Base-by-base conservation (phyloP, 2,329 filamentous ascomycete species). In the Emericellopsis cladophorae region DNA sequence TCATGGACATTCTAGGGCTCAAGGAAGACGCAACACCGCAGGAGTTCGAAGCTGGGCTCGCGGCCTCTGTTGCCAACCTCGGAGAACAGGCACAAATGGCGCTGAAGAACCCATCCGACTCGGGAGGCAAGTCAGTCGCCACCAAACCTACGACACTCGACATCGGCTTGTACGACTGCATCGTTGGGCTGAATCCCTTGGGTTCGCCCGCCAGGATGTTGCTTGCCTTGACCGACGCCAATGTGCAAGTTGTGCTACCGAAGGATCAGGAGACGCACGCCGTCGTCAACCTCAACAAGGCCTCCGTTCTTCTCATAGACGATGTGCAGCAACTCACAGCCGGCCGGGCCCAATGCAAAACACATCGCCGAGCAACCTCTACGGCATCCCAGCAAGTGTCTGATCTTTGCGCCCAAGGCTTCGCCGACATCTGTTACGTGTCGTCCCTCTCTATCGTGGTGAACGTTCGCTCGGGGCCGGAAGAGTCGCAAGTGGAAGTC, bases 351-450 rank as follows among this genome's bases (percentile, higher is more conserved):
- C 45, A 45, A 4, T 43, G 46, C 10, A 22, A 47, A 2, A 38
- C 49, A 2, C 33, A 42, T 9, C 50, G 49, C n/a, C 53, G 57
- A 12, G 49, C 51, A 12, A 48, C 56, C 0, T 55, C 59, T 4
- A 56, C 61, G 6, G 60, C 63, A 10, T 70, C 68, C 4, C 61
- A 64, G 5, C 74, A 79, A 49, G 66, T 77, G n/a, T 55, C 64
- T 3, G 68, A 73, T 32, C 59, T 81, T 41, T 75, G 77, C 41
- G 64, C 72, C 7, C 68, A 73, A 49, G 92, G 92, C 1, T 98
- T 80, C 54, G 87, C 95, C 7, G 81, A 87, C 35, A 78, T 98
- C 29, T 88, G 85, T 50, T 86, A 84, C 38, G 84, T 95, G 36
- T 93, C 88, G 15, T 81, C 88, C 3, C 88, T 89, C 1, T 83